phyloP scores from a whole-genome alignment of 2,329 filamentous ascomycete species.

The Leptographium galeiforme region DNA sequence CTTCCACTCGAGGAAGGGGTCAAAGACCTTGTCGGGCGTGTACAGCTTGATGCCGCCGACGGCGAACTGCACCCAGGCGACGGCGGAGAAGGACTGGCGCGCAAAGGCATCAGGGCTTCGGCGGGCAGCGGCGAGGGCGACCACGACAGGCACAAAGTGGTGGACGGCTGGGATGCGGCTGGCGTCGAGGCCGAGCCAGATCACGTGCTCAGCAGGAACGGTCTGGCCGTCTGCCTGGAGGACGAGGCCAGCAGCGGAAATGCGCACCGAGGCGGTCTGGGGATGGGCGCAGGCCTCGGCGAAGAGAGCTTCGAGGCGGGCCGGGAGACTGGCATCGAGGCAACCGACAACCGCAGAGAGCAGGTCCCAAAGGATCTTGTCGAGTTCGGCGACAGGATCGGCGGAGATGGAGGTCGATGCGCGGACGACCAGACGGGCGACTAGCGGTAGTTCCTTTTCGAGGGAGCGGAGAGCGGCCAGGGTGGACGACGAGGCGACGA shows the following conservation, averaged over 20 bases:
- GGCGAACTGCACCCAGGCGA: constrained; percentile 66
- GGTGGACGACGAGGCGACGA: constrained; percentile 35
- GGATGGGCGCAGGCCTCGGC: constrained; percentile 7
- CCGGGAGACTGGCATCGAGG: constrained; percentile 14
- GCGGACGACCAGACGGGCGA: constrained; percentile 40
- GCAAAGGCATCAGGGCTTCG: constrained; percentile 11
- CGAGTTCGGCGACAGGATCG: constrained; percentile 36
- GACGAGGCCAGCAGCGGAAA: constrained; percentile 3
- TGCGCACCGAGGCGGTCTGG: not conserved
- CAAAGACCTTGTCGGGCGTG: constrained; percentile 74
- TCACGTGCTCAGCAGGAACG: not conserved
- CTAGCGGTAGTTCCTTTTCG: constrained; percentile 48
- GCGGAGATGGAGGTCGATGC: constrained; percentile 34
- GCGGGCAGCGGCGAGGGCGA: constrained; percentile 27
- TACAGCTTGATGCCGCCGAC: constrained; percentile 65
- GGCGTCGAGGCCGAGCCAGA: constrained; percentile 3
- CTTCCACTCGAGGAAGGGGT: constrained; percentile 55
- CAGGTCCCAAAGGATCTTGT: constrained; percentile 31
- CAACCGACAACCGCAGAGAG: constrained; percentile 27
- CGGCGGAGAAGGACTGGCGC: constrained; percentile 25
- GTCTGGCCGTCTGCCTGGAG: not conserved
- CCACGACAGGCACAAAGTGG: constrained; percentile 32
- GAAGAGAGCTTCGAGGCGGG: constrained; percentile 15
- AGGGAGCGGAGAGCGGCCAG: constrained; percentile 49
- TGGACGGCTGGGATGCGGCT: constrained; percentile 17